phyloP scores from a whole-genome alignment of 768 basidiomycete species.

The Leccinum broughii region DNA sequence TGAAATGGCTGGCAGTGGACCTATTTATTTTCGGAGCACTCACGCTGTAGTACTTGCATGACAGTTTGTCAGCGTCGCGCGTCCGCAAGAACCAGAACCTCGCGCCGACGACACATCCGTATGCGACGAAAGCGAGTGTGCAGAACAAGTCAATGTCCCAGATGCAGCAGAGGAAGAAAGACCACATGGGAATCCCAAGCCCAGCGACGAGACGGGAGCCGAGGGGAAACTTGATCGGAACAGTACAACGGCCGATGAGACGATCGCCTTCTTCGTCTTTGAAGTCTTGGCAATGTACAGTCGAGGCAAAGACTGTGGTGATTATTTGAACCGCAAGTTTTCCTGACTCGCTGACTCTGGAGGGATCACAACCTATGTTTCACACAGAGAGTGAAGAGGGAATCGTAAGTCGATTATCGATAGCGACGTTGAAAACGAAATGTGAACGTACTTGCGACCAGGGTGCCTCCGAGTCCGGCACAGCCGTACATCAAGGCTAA shows the following conservation, averaged over 20 bases:
- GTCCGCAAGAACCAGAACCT: slow-evolving; percentile 34
- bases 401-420: no score
- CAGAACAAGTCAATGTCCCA: slow-evolving; percentile 37
- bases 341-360: slow-evolving; percentile 23
- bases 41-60: slow-evolving; percentile 41
- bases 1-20: no score
- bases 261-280: slow-evolving; percentile 43
- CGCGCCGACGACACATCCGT: slow-evolving; percentile 30
- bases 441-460: slow-evolving; percentile 36
- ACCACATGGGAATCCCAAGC: no score
- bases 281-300: slow-evolving; percentile 16
- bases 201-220: no score
- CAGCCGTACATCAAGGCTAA: slow-evolving; percentile 39
- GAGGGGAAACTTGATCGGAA: slow-evolving; percentile 36
- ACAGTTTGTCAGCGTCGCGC: slow-evolving; percentile 32
- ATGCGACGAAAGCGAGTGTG: slow-evolving; percentile 5
- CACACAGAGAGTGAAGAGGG: not conserved
- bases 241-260: slow-evolving; percentile 33
- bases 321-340: no score
- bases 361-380: slow-evolving; percentile 22
- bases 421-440: not conserved
- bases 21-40: slow-evolving; percentile 8
- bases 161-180: slow-evolving; percentile 1
- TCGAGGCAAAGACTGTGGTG: no score
- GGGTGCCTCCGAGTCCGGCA: slow-evolving; percentile 38